Base-by-base conservation (phyloP, 495 filamentous ascomycete genomes). In the Tirmania nivea region DNA sequence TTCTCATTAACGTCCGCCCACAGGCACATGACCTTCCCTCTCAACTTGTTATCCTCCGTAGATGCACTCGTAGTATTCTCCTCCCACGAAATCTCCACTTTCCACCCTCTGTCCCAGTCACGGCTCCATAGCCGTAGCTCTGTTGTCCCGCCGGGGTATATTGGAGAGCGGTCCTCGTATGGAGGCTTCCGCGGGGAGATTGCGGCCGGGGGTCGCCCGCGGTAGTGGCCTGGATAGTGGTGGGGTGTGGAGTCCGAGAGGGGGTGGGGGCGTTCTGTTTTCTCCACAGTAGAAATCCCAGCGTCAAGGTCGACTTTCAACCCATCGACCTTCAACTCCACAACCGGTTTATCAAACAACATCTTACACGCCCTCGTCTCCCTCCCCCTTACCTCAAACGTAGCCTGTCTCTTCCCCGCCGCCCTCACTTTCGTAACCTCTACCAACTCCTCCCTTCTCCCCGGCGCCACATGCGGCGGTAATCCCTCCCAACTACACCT, bases 1-100 rank as follows among this genome's bases (percentile, higher is more conserved):
- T 50, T 34, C 10, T 68, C 70, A 57, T 93, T 94, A 34, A 75
- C 78, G 69, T 96, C 90, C 59, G 79, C 84, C 90, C 90, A 97
- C 14, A 84, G 66, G 70, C 89, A 96, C 10, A 82, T 73, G 4
- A 87, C 77, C 48, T 69, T 71, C 0, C 87, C 88, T 55, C 76
- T 74, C 50, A 89, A 12, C 10, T 48, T 21, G 5, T 59, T 52
- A 3, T 45, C 39, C 39, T 45, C 39, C 39, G 9, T 14, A 14
- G 39, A 14, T 4, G 39, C 5, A 14, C 39, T 45, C 14, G 39
- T 45, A 3, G 65, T 62, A 45, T 71, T 65, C 25, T 62, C 52
- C 3, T 65, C 60, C 80, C 87, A 90, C 35, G 75, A 69, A 0
- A 94, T 75, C 59, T 82, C 77, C 8, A 95, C 81, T 12, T 71